These are phyloP conservation scores for Boletus pseudopeckii DNA, from an alignment of 768 basidiomycete species.

Conservation along the genomic window DNA sequence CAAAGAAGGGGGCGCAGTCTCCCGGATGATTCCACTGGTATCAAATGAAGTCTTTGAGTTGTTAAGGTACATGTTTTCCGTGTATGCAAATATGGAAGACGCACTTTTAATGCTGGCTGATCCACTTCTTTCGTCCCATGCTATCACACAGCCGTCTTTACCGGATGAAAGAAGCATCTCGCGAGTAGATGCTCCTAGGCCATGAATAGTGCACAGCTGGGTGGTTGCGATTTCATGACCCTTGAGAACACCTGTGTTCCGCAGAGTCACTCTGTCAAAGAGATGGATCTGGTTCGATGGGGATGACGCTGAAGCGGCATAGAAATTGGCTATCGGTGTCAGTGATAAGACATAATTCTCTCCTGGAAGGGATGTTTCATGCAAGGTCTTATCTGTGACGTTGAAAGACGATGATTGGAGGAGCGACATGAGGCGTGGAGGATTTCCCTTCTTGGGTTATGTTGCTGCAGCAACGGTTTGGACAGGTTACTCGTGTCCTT, in stretches of 20 bases:
- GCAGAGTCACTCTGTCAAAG: conserved; percentile 58
- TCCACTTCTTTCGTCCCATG: conserved; percentile 69
- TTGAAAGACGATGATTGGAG: conserved; percentile 21
- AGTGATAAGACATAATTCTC: conserved; percentile 62
- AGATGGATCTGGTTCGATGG: conserved; percentile 63
- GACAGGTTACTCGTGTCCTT: too few species aligned
- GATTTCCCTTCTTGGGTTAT: conserved; percentile 25
- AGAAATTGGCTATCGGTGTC: conserved; percentile 47
- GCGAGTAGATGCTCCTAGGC: conserved; percentile 40
- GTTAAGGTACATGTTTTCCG: conserved; percentile 26
- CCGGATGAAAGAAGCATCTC: conserved; percentile 61
- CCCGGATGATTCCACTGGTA: conserved; percentile 48
- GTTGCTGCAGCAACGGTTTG: conserved; percentile 13
- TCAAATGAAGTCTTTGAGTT: conserved; percentile 33
- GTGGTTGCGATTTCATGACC: conserved; percentile 63
- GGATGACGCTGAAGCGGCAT: conserved; percentile 59
- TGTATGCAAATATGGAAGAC: conserved; percentile 23
- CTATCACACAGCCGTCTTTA: conserved; percentile 64
- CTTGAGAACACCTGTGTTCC: conserved; percentile 41
- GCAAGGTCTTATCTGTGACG: conserved; percentile 23
- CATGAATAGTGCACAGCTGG: conserved; percentile 43
- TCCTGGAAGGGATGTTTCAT: conserved; percentile 34
- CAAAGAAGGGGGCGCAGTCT: conserved; percentile 49
- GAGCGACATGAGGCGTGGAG: conserved; percentile 26
- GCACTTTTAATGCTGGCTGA: conserved; percentile 56